Evolutionary conservation across 2,329 filamentous ascomycete genomes (phyloP), one percentile per base, ranked within the genome.

Genomic region (Neofusicoccum sp.): DNA sequence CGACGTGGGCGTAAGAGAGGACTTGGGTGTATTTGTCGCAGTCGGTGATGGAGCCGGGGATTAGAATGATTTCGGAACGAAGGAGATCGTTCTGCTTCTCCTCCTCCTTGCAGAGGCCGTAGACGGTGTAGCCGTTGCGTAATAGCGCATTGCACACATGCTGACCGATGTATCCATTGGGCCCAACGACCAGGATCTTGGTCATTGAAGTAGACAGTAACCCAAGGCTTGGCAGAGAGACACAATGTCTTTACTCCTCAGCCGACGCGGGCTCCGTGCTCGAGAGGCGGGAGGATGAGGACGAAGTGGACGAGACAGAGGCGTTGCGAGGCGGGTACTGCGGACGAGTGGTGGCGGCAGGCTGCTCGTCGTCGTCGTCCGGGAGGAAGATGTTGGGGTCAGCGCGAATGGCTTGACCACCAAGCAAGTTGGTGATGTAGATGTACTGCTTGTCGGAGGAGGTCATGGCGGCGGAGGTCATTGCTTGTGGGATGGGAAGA

Each of bases 91-190:
- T 65, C 7, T 71, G 74, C 66, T 77, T 79, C n/a, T 68, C 66
- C 1, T 67, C 54, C 2, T 67, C 69, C 56, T 75, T 71, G 9
- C 72, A 74, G 36, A 76, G 68, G 22, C 76, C 76, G 56, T 74
- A 79, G 47, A 78, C 76, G 6, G 67, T 70, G 61, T 79, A 69
- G 39, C 69, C 71, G 5, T 67, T 67, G 16, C 69, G 69, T 12
- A 76, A 56, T 3, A 73, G 69, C 28, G 66, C 59, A 29, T 66
- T 61, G 16, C 65, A 64, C 11, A 74, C 22, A 1, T 66, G 49
- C 33, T 65, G 63, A 50, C 76, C 76, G 9, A 77, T 58, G 56
- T 74, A 76, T 61, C 74, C 75, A 3, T 71, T 70, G 11, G 70
- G 71, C 22, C 74, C 73, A 54, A 75, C 64, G 48, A 77, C 61